Conservation (phyloP, 106 monocot genomes). For the Apostasia ramifera region DNA sequence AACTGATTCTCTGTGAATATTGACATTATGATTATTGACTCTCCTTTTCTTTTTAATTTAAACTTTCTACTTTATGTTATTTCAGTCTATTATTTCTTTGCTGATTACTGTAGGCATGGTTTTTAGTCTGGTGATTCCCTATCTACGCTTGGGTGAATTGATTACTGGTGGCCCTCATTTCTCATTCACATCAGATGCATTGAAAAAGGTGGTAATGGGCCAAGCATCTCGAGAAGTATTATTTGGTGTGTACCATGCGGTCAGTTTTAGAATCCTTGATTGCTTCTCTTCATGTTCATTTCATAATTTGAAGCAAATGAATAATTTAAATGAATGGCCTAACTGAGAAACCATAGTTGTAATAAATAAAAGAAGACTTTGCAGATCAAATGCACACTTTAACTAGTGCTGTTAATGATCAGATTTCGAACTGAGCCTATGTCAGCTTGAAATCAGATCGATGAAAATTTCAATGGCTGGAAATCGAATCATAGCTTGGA, state of each 20-base stretch:
- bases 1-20: not conserved
- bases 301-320: not conserved
- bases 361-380: too few relatives aligned
- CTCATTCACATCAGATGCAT: slow-evolving; percentile 44
- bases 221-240: slow-evolving; percentile 47
- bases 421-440: too few relatives aligned
- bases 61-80: not conserved
- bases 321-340: not conserved
- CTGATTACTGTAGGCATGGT: slow-evolving; percentile 1
- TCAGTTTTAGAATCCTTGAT: slow-evolving; percentile 7
- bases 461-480: too few relatives aligned
- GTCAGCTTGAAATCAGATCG: too few relatives aligned
- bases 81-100: not conserved
- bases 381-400: too few relatives aligned
- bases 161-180: slow-evolving; percentile 49
- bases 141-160: slow-evolving; percentile 54
- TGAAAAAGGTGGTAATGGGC: slow-evolving; percentile 43
- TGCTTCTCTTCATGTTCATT: not conserved
- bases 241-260: slow-evolving; percentile 42
- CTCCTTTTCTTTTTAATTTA: not conserved
- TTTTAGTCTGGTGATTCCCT: slow-evolving; percentile 50
- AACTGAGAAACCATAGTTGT: not conserved
- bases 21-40: not conserved
- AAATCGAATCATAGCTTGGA: too few relatives aligned
- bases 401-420: too few relatives aligned